Base-by-base conservation (phyloP, 345 rosid species). In the Fremontodendron californicum region DNA sequence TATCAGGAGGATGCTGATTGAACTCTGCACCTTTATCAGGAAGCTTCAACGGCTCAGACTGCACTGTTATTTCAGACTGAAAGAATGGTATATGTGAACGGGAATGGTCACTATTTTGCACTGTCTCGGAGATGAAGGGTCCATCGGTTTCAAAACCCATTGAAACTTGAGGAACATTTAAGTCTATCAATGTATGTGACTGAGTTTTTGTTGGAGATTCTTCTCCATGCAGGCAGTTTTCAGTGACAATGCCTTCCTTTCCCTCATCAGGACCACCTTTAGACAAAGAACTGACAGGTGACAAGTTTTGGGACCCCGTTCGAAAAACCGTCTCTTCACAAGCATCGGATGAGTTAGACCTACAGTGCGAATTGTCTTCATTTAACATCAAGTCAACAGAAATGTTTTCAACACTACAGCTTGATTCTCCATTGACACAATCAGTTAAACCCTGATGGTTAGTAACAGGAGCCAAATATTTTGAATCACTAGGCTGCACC, bases 131-230 rank as follows among this genome's bases (percentile, higher is more conserved):
- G 62, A 69, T 49, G 72, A 82, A 77, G 8, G 72, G 77, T 55
- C 75, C 82, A 39, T 79, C 78, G 76, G 33, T 75, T 69, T 78
- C 90, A 37, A 57, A 73, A 73, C 81, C 92, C 37, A 75, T 73
- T 79, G 86, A 79, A 73, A 85, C 80, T 71, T 83, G 86, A 46
- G 89, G 85, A 51, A 87, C 61, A 49, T 88, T 91, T 78, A 91
- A 80, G 80, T 89, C 89, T 13, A 89, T 84, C 78, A 84, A 77
- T 71, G 81, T 72, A 27, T 79, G 84, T 40, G 42, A 55, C 58
- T 82, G 87, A 74, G 46, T 77, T 64, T 70, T 79, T 58, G 52
- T 82, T 2, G 68, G 74, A 72, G 83, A 85, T 61, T 64, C 76
- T 80, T 84, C 83, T 27, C 67, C 40, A 37, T 18, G 79, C 58